phyloP scores from a whole-genome alignment of 2,329 filamentous ascomycete species.

The Penicillium sumatraense region DNA sequence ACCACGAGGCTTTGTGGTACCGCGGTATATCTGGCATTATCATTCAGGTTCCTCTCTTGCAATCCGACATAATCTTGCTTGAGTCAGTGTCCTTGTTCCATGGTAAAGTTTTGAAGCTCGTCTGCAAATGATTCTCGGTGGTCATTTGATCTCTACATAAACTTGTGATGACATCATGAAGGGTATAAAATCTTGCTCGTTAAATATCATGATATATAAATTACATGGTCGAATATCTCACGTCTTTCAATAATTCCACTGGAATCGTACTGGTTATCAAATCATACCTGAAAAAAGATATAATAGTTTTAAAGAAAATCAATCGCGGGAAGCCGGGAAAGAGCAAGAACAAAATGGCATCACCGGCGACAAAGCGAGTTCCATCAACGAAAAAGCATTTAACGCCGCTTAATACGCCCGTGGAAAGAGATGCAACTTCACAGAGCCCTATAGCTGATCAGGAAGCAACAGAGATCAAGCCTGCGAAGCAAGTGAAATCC shows the following conservation, averaged over 20 bases:
- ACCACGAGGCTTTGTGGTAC: neutral
- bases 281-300: neutral
- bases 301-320: neutral
- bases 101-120: neutral
- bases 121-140: neutral
- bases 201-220: neutral
- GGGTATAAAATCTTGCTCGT: neutral
- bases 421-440: neutral
- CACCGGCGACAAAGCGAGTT: conserved; percentile 1
- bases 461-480: neutral
- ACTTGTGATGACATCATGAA: neutral
- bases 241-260: neutral
- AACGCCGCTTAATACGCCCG: neutral
- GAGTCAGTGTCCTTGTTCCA: neutral
- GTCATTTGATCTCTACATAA: neutral
- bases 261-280: neutral
- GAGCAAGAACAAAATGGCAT: neutral
- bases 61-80: neutral
- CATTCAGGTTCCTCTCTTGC: neutral
- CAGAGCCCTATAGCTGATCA: neutral
- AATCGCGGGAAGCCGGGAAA: neutral
- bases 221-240: neutral
- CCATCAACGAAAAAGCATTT: neutral
- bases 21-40: neutral
- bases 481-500: neutral